phyloP scores from a whole-genome alignment of 78 protist genomes.

The Dictyostelium firmibasis region DNA sequence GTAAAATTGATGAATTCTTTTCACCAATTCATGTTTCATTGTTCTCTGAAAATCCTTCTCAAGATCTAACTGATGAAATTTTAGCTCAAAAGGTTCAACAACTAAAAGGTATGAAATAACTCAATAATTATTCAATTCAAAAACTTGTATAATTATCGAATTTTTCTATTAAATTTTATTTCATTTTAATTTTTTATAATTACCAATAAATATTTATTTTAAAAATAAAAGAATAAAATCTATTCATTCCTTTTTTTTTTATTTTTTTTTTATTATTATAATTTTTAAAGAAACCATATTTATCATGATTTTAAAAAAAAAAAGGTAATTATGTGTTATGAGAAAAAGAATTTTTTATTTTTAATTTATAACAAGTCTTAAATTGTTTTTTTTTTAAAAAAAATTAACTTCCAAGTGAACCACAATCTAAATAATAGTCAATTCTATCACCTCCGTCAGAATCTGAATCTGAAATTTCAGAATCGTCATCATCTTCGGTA shows the following conservation, averaged over 20 bases:
- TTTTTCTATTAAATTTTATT: not conserved
- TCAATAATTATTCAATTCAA: not conserved
- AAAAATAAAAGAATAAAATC: no score
- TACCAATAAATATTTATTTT: no score
- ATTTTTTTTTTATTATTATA: no score
- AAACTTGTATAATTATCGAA: not conserved
- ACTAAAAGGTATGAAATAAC: conserved; percentile 26
- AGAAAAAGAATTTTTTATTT: no score
- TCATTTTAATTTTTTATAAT: no score
- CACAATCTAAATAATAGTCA: conserved; percentile 54
- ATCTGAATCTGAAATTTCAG: conserved; percentile 37
- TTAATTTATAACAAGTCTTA: no score
- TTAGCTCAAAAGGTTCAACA: conserved; percentile 27
- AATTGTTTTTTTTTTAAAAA: not conserved
- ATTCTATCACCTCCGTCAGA: conserved; percentile 33
- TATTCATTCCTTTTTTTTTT: no score
- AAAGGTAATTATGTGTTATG: no score
- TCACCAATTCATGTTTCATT: conserved; percentile 18
- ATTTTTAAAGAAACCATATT: no score
- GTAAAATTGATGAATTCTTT: conserved; percentile 27
- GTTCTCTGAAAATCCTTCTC: conserved; percentile 4
- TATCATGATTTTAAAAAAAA: no score
- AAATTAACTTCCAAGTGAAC: conserved; percentile 64
- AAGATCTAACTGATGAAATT: conserved; percentile 38
- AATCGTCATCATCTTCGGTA: not conserved